phyloP scores from a whole-genome alignment of 1,284 basidiomycete genomes.

The Tilletiopsis washingtonensis region DNA sequence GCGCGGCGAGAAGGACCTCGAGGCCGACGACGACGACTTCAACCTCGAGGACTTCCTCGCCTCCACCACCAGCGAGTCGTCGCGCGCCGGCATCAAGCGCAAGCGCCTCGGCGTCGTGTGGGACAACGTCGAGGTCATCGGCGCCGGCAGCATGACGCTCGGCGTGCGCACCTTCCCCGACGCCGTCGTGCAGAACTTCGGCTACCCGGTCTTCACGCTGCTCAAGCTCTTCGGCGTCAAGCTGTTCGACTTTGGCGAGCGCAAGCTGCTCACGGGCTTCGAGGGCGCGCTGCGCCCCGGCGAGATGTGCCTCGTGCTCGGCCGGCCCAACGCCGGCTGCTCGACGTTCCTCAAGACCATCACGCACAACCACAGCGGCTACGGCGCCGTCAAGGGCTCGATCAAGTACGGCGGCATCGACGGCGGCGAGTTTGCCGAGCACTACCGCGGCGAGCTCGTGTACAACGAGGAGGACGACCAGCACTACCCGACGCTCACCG shows the following conservation, averaged over 20 bases:
- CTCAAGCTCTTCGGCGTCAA: conserved; percentile 46
- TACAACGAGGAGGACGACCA: conserved; percentile 68
- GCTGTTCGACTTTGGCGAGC: conserved; percentile 51
- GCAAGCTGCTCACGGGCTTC: conserved; percentile 20
- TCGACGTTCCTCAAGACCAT: conserved; percentile 65
- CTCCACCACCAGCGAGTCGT: conserved; percentile 57
- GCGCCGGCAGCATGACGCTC: conserved; percentile 24
- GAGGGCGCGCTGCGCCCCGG: conserved; percentile 28
- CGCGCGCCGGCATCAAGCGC: conserved; percentile 38
- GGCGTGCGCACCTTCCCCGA: conserved; percentile 43
- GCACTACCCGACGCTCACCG: conserved; percentile 68
- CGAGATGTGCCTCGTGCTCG: conserved; percentile 56
- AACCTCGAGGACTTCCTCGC: conserved; percentile 69
- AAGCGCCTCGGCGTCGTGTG: conserved; percentile 32
- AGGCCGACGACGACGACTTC: conserved; percentile 50
- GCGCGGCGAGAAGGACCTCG: conserved; percentile 8
- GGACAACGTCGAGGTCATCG: conserved; percentile 24
- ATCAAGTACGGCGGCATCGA: conserved; percentile 62
- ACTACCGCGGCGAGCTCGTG: conserved; percentile 67
- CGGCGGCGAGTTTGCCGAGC: conserved; percentile 52
- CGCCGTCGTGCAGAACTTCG: conserved; percentile 31
- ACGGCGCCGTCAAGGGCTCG: conserved; percentile 57
- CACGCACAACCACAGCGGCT: conserved; percentile 62
- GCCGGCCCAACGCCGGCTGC: conserved; percentile 72
- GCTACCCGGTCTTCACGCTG: conserved; percentile 46